Evolutionary conservation across 441 rosid genomes (phyloP), one percentile per base, ranked within the genome.

Genomic region (Hura crepitans): DNA sequence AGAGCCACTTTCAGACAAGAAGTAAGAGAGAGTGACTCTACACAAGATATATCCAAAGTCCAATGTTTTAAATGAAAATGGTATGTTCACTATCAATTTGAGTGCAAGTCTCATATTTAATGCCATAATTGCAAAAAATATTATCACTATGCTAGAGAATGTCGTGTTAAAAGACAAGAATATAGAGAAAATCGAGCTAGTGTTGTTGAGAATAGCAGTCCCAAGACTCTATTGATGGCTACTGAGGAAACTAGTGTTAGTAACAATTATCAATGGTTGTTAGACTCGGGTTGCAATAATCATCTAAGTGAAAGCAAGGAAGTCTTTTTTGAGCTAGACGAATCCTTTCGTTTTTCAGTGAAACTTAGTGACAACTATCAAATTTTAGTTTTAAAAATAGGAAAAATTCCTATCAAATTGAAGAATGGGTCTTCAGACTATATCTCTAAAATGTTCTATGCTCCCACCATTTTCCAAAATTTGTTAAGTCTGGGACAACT

Each of bases 121-220:
- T 12, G 20, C 8, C 11, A 27, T 4, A 57, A 57, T 4, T 57
- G 37, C 62, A 66, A 50, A 27, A 66, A 33, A 35, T 49, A 49
- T 47, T 58, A 59, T 31, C 70, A 66, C 46, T 66, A 66, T 18
- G 51, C 15, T 66, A 18, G 15, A 30, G 57, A 66, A n/a, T n/a
- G n/a, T n/a, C n/a, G n/a, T n/a, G n/a, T n/a, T n/a, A n/a, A n/a
- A n/a, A n/a, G n/a, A n/a, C n/a, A n/a, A n/a, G n/a, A n/a, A n/a
- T n/a, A n/a, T n/a, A n/a, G n/a, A n/a, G n/a, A n/a, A n/a, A n/a
- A n/a, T n/a, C n/a, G n/a, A n/a, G n/a, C n/a, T n/a, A n/a, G n/a
- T n/a, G n/a, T n/a, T n/a, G n/a, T n/a, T n/a, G 43, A 47, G 17
- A 9, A 50, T 15, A 45, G 33, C 51, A 18, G 15, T 17, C 15